A percentile compares a stretch with the other conserved stretches of the same genome.
phyloP scores from a whole-genome alignment of 1,139 yeast genomes.

The Yamadazyma triangularis region DNA sequence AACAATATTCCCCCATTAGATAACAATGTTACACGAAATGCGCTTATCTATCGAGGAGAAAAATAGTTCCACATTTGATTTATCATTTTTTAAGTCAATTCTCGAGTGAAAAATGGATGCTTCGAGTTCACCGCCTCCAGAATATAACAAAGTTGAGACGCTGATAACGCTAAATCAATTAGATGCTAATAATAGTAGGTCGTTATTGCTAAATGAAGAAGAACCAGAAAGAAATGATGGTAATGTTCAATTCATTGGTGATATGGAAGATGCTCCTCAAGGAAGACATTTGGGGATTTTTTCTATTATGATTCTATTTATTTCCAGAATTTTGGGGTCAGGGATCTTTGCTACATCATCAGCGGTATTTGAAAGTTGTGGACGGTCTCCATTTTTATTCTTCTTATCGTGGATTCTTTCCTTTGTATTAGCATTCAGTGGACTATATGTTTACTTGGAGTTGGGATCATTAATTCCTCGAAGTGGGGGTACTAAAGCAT shows the following conservation, averaged over 20 bases:
- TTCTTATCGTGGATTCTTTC: conserved; percentile 60
- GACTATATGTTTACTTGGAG: conserved; percentile 61
- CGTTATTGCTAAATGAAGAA: conserved; percentile 6
- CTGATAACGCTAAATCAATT: not conserved
- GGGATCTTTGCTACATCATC: conserved; percentile 75
- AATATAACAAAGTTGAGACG: not conserved
- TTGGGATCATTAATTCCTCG: conserved; percentile 67
- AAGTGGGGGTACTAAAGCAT: conserved; percentile 72
- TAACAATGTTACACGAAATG: too few relatives aligned
- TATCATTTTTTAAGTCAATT: too few relatives aligned
- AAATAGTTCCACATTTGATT: too few relatives aligned
- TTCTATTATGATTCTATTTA: conserved; percentile 58
- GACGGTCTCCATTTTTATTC: conserved; percentile 59
- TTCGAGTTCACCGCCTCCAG: conserved; percentile 3
- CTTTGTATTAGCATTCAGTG: conserved; percentile 59
- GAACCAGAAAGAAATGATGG: conserved; percentile 10
- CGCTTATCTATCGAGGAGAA: too few relatives aligned
- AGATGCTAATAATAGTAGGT: conserved; percentile 3
- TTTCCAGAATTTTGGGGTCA: conserved; percentile 70
- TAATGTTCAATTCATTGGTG: conserved; percentile 5
- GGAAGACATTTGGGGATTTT: conserved; percentile 70
- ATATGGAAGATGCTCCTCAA: conserved; percentile 58
- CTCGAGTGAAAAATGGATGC: not conserved
- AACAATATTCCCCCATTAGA: too few relatives aligned
- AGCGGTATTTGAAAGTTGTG: conserved; percentile 61